phyloP scores from a whole-genome alignment of 441 rosid species.

The Syzygium malaccense region DNA sequence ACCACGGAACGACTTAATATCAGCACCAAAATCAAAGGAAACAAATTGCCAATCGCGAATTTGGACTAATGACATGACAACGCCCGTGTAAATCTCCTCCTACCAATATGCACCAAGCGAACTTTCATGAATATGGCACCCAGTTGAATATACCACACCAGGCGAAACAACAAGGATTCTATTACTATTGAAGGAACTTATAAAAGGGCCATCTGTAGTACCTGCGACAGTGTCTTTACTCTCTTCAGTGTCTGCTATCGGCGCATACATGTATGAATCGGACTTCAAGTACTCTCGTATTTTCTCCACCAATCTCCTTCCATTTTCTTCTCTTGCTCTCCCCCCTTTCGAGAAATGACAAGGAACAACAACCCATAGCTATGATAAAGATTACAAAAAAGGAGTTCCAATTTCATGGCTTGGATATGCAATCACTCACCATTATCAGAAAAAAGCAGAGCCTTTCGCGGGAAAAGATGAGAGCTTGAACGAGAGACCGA shows the following conservation, averaged over 20 bases:
- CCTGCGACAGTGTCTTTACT: constrained; percentile 21
- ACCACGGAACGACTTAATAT: neutral
- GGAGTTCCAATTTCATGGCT: neutral
- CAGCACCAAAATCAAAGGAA: neutral
- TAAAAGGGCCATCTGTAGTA: constrained; percentile 1
- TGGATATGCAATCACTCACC: neutral
- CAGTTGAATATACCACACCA: neutral
- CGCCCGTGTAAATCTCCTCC: neutral
- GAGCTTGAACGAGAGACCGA: constrained; percentile 6
- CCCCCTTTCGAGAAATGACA: neutral
- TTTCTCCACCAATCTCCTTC: neutral
- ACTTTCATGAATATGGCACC: neutral
- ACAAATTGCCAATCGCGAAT: neutral
- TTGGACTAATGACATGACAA: neutral
- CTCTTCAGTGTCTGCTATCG: constrained; percentile 2
- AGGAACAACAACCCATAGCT: neutral
- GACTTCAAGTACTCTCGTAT: neutral
- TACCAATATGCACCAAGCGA: neutral
- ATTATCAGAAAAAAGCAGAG: neutral
- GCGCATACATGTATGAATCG: constrained; percentile 1
- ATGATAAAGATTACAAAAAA: neutral
- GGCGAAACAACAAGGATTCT: neutral
- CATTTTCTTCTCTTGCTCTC: constrained; percentile 1
- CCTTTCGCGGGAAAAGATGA: neutral
- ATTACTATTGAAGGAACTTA: neutral